Percentiles rank a stretch among this genome's conserved stretches.
Evolutionary conservation across 768 basidiomycete genomes (phyloP).

Genomic region (Saitozyma podzolica): DNA sequence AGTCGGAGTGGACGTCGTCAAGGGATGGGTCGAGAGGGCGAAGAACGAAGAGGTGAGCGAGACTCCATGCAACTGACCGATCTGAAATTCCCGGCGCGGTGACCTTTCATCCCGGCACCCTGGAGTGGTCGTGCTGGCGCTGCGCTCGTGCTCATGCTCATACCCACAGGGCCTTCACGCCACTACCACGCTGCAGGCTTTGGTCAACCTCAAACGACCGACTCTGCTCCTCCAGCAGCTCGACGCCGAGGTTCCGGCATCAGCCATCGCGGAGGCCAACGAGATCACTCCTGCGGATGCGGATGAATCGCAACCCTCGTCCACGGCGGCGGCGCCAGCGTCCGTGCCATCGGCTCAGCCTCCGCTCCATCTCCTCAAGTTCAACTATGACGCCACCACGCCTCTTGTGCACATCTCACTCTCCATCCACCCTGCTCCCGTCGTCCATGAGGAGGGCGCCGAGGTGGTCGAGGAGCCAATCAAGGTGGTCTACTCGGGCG

Average conservation of each 20-base stretch:
- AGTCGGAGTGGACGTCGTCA: constrained; percentile 78
- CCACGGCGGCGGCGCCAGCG: constrained; percentile 56
- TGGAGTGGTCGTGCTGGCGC: too few relatives aligned
- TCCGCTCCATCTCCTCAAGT: constrained; percentile 77
- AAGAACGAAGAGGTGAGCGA: constrained; percentile 77
- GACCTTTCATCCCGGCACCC: background rate
- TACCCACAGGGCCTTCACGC: constrained; percentile 68
- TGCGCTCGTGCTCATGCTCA: background rate
- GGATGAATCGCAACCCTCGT: constrained; percentile 49
- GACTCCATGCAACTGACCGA: background rate
- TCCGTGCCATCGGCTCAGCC: constrained; percentile 53
- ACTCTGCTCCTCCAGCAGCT: constrained; percentile 65
- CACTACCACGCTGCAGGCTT: constrained; percentile 88
- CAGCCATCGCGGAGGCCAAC: constrained; percentile 9
- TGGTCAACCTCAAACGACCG: constrained; percentile 91
- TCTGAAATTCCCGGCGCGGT: too few relatives aligned
- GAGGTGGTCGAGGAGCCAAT: constrained; percentile 58
- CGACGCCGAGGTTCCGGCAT: constrained; percentile 15
- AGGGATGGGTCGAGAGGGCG: constrained; percentile 68
- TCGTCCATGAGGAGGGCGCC: constrained; percentile 26
- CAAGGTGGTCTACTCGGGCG: constrained; percentile 61
- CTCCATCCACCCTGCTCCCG: constrained; percentile 67
- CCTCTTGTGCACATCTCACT: constrained; percentile 80
- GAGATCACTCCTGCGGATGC: constrained; percentile 61
- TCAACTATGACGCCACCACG: constrained; percentile 88